Evolutionary conservation across 1,284 basidiomycete species (phyloP).

Genomic region (Ustilago loliicola): DNA sequence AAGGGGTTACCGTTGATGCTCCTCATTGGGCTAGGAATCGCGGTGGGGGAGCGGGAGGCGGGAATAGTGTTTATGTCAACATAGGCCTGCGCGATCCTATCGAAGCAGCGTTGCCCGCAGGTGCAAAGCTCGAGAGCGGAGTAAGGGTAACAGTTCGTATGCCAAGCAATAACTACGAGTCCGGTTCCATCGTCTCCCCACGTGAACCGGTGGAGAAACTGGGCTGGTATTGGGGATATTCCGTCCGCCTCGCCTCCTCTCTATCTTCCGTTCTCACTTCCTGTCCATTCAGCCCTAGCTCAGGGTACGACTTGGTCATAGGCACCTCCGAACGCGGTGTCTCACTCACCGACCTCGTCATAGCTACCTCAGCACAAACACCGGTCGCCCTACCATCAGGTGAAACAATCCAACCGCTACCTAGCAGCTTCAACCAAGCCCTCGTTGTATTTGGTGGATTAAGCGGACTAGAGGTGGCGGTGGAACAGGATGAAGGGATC

Average conservation of each 20-base stretch:
- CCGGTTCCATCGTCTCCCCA: constrained; percentile 59
- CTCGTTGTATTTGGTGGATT: constrained; percentile 68
- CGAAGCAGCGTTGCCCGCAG: constrained; percentile 20
- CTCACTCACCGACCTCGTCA: constrained; percentile 38
- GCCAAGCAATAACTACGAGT: constrained; percentile 15
- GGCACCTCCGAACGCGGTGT: constrained; percentile 68
- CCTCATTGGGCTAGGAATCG: constrained; percentile 40
- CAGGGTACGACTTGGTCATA: constrained; percentile 66
- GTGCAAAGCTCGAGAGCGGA: constrained; percentile 26
- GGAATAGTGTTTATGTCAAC: constrained; percentile 54
- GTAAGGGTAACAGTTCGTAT: constrained; percentile 66
- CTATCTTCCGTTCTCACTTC: constrained; percentile 52
- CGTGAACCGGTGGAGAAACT: constrained; percentile 56
- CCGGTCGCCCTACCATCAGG: constrained; percentile 26
- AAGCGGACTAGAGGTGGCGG: constrained; percentile 66
- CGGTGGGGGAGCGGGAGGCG: neutral
- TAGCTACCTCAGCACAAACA: constrained; percentile 16
- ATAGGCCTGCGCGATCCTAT: constrained; percentile 66
- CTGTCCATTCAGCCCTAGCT: constrained; percentile 28
- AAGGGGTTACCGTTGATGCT: constrained; percentile 60
- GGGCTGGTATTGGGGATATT: constrained; percentile 70
- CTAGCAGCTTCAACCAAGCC: constrained; percentile 49
- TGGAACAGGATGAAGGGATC: constrained; percentile 60
- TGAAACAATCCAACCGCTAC: constrained; percentile 20
- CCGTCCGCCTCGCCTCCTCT: constrained; percentile 55